Conservation (phyloP, 441 rosid species). For the Erysimum pusillum region DNA sequence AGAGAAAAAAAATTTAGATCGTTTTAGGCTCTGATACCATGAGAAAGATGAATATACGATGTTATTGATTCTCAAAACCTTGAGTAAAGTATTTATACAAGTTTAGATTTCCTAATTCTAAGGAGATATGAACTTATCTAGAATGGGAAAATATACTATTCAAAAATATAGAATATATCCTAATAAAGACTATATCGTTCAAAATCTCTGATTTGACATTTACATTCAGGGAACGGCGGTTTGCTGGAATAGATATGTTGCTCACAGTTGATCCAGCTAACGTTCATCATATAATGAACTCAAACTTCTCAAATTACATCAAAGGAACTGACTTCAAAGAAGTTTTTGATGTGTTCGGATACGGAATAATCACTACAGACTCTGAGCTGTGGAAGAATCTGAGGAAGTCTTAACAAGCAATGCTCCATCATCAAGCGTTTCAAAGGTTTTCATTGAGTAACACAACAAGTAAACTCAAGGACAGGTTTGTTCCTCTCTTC, state of each 20-base stretch:
- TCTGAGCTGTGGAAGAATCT: conserved; percentile 1
- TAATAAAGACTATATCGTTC: neutral
- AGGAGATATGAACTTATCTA: too few species aligned
- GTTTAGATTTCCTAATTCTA: too few species aligned
- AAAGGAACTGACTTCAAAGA: conserved; percentile 3
- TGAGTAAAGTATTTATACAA: too few species aligned
- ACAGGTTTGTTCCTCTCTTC: neutral
- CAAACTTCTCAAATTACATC: neutral
- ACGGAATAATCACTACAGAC: neutral
- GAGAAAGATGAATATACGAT: too few species aligned
- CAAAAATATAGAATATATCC: too few species aligned
- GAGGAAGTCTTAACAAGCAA: conserved; percentile 3
- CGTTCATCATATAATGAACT: conserved; percentile 3
- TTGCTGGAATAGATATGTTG: neutral
- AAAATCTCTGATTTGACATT: neutral
- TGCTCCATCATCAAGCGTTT: conserved; percentile 1
- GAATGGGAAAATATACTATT: too few species aligned
- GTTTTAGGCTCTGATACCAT: too few species aligned
- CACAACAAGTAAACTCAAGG: conserved; percentile 1
- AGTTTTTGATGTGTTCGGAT: neutral
- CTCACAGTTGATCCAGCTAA: conserved; percentile 1
- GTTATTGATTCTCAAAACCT: too few species aligned
- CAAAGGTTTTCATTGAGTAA: conserved; percentile 4
- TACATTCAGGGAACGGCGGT: neutral
- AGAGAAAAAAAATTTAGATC: too few species aligned